Percentiles rank a stretch among this genome's conserved stretches.
These are phyloP conservation scores for Leptodontidium sp. DNA, from an alignment of 2,329 filamentous ascomycete species.

Conservation along the genomic window DNA sequence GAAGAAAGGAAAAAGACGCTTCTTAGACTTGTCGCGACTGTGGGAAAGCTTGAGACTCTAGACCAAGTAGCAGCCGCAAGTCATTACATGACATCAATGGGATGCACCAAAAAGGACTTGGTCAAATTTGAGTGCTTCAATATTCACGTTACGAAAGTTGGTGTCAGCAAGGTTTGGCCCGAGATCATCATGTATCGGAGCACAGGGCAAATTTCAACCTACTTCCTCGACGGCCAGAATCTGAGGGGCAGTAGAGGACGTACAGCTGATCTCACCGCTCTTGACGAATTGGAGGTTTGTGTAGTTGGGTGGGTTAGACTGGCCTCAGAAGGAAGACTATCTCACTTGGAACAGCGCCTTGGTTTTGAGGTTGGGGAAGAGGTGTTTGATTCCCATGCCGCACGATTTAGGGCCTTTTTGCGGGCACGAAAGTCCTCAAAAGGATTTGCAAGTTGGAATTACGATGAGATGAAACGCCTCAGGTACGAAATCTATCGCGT, in stretches of 20 bases:
- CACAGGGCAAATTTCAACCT: constrained; percentile 7
- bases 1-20: background rate
- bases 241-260: background rate
- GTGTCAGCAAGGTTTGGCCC: background rate
- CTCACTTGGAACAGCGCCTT: background rate
- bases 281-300: background rate
- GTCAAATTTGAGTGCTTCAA: background rate
- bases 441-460: background rate
- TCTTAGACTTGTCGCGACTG: background rate
- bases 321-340: background rate
- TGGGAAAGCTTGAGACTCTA: background rate
- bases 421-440: background rate
- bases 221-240: background rate
- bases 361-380: background rate
- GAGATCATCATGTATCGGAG: constrained; percentile 16
- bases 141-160: background rate
- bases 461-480: background rate
- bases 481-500: background rate
- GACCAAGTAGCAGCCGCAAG: background rate
- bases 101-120: background rate
- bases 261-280: background rate
- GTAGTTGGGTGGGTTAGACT: background rate
- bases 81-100: background rate
- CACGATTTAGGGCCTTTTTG: background rate
- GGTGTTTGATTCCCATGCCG: background rate